A percentile compares a stretch with the other conserved stretches of the same genome.
phyloP scores from a whole-genome alignment of 1,139 yeast genomes.

The Sugiyamaella xylanicola region DNA sequence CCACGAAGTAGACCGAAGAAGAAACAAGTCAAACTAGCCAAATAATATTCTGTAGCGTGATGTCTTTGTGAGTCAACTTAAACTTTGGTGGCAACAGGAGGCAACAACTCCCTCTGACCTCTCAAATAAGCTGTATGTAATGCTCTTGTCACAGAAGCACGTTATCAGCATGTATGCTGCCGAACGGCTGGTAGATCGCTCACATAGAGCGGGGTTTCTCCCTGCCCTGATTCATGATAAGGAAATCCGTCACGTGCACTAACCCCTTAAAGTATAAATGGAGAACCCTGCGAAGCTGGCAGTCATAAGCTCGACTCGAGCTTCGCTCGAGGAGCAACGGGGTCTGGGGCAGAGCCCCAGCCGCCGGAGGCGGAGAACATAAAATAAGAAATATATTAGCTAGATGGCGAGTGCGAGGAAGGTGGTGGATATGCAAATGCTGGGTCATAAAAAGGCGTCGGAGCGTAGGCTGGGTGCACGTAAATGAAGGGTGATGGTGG shows the following conservation, averaged over 20 bases:
- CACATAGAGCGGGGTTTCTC: neutral
- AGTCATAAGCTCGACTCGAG: neutral
- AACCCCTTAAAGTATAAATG: too few relatives aligned
- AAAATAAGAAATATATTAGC: neutral
- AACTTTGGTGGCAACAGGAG: neutral
- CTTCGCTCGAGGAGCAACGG: neutral
- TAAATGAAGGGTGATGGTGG: constrained; percentile 8
- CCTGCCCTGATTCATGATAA: neutral
- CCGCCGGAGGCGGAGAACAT: constrained; percentile 9
- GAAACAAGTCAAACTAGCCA: neutral
- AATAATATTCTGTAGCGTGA: neutral
- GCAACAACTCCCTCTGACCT: too few relatives aligned
- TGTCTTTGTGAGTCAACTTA: neutral
- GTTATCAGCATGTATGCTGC: neutral
- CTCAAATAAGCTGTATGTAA: neutral
- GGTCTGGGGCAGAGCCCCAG: constrained; percentile 13
- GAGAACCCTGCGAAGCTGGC: too few relatives aligned
- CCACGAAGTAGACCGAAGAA: neutral
- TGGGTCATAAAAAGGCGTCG: constrained; percentile 10
- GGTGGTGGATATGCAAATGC: constrained; percentile 17
- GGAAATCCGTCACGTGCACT: neutral
- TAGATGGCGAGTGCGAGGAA: constrained; percentile 2
- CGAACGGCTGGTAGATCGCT: neutral
- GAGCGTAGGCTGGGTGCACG: neutral
- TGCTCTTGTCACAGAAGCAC: neutral